Conservation (phyloP, 176 grass and related monocot genomes). For the Oropetium thomaeum region DNA sequence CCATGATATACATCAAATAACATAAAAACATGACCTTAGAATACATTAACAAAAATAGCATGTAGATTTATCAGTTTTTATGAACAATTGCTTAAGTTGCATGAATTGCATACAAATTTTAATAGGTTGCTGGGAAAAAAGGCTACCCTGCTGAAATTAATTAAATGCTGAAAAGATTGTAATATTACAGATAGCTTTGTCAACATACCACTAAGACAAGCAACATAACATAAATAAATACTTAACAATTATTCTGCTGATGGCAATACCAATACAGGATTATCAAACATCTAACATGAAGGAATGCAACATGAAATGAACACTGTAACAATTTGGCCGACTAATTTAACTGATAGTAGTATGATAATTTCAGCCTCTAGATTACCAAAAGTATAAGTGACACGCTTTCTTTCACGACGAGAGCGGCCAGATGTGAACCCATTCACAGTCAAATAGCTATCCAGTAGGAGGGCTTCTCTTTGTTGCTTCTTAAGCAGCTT, state of each 20-base stretch:
- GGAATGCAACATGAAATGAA: background rate
- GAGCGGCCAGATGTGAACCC: conserved; percentile 81
- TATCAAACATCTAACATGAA: conserved; percentile 16
- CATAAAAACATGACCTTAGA: background rate
- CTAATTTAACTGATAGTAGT: conserved; percentile 11
- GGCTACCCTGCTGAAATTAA: conserved; percentile 19
- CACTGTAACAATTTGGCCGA: background rate
- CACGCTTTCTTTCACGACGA: conserved; percentile 81
- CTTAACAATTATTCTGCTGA: background rate
- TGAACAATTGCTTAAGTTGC: background rate
- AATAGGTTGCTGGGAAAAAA: conserved; percentile 10
- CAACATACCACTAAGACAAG: background rate
- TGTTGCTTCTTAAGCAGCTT: conserved; percentile 90
- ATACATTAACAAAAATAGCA: conserved; percentile 21
- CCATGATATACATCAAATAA: background rate
- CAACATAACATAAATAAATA: conserved; percentile 1
- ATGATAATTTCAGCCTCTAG: background rate
- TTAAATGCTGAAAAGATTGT: background rate
- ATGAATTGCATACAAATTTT: background rate
- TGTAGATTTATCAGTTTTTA: background rate
- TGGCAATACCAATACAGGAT: background rate
- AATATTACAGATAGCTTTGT: conserved; percentile 13
- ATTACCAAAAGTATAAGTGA: conserved; percentile 98
- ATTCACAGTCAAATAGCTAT: conserved; percentile 69
- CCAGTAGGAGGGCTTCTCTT: conserved; percentile 89